Percentiles rank a stretch among this genome's conserved stretches.
Evolutionary conservation across 2,329 filamentous ascomycete genomes (phyloP).

Genomic region (Fusarium sp.): DNA sequence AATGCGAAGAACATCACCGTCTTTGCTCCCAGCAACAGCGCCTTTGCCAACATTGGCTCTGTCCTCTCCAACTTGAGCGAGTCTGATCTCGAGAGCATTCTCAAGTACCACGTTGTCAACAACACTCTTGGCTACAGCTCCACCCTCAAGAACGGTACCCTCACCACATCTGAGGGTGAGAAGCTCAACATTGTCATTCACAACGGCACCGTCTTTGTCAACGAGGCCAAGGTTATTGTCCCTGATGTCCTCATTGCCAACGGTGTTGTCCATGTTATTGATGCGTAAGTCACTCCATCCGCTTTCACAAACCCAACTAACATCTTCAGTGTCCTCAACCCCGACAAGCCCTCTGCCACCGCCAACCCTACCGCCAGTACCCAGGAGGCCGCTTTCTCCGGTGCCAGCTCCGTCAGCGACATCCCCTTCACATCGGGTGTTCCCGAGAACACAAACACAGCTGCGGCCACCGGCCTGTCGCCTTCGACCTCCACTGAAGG

Average conservation of each 20-base stretch:
- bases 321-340: slow-evolving; percentile 59
- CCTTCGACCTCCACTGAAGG: slow-evolving; percentile 29
- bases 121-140: slow-evolving; percentile 54
- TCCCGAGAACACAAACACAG: slow-evolving; percentile 13
- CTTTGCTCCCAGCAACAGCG: slow-evolving; percentile 68
- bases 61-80: slow-evolving; percentile 55
- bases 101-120: slow-evolving; percentile 70
- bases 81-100: slow-evolving; percentile 57
- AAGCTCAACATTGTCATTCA: slow-evolving; percentile 55
- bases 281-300: slow-evolving; percentile 55
- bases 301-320: slow-evolving; percentile 9
- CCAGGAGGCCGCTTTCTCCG: slow-evolving; percentile 61
- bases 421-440: slow-evolving; percentile 66
- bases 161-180: slow-evolving; percentile 39
- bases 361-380: slow-evolving; percentile 49
- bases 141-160: slow-evolving; percentile 39
- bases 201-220: slow-evolving; percentile 49
- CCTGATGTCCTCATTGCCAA: slow-evolving; percentile 62
- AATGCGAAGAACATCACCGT: slow-evolving; percentile 58
- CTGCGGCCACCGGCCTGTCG: slow-evolving; percentile 24
- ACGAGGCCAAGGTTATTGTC: slow-evolving; percentile 56
- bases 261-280: slow-evolving; percentile 67
- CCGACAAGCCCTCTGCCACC: slow-evolving; percentile 47
- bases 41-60: slow-evolving; percentile 65
- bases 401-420: slow-evolving; percentile 57